phyloP scores from a whole-genome alignment of 2,329 filamentous ascomycete species.

The Colletotrichum melonis region DNA sequence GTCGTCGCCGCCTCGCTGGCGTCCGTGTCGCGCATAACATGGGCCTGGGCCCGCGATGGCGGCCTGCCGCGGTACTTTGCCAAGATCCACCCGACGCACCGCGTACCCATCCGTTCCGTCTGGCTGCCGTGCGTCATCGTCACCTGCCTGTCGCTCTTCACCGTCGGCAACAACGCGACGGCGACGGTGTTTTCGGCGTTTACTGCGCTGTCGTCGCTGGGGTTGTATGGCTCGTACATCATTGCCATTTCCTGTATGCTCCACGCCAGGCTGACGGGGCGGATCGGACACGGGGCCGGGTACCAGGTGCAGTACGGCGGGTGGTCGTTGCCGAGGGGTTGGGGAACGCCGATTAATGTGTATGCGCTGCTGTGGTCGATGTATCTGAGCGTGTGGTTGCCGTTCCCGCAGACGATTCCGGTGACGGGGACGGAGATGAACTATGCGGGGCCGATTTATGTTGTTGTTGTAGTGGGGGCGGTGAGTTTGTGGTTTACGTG shows the following conservation, averaged over 20 bases:
- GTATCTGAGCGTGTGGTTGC: slow-evolving; percentile 26
- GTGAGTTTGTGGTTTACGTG: slow-evolving; percentile 28
- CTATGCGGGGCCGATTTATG: slow-evolving; percentile 27
- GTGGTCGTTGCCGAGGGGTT: slow-evolving; percentile 25
- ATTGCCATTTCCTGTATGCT: slow-evolving; percentile 34
- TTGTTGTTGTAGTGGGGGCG: slow-evolving; percentile 19
- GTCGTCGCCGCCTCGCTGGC: slow-evolving; percentile 49
- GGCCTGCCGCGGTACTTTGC: slow-evolving; percentile 31
- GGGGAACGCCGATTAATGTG: slow-evolving; percentile 24
- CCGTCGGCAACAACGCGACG: slow-evolving; percentile 29
- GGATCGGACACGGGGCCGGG: slow-evolving; percentile 20
- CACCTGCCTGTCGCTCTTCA: slow-evolving; percentile 26
- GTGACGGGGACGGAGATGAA: slow-evolving; percentile 33
- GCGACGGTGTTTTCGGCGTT: slow-evolving; percentile 34
- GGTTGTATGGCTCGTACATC: slow-evolving; percentile 33
- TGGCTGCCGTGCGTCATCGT: slow-evolving; percentile 32
- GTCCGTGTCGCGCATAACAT: slow-evolving; percentile 38
- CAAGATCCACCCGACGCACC: slow-evolving; percentile 26
- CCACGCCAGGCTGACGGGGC: slow-evolving; percentile 24
- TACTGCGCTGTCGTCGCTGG: slow-evolving; percentile 27
- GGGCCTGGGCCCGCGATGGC: slow-evolving; percentile 31
- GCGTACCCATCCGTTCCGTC: slow-evolving; percentile 26
- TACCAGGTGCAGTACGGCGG: slow-evolving; percentile 25
- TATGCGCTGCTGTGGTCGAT: slow-evolving; percentile 31
- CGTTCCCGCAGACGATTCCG: slow-evolving; percentile 30